phyloP scores from a whole-genome alignment of 2,329 filamentous ascomycete species.

The Monosporascus sp. region DNA sequence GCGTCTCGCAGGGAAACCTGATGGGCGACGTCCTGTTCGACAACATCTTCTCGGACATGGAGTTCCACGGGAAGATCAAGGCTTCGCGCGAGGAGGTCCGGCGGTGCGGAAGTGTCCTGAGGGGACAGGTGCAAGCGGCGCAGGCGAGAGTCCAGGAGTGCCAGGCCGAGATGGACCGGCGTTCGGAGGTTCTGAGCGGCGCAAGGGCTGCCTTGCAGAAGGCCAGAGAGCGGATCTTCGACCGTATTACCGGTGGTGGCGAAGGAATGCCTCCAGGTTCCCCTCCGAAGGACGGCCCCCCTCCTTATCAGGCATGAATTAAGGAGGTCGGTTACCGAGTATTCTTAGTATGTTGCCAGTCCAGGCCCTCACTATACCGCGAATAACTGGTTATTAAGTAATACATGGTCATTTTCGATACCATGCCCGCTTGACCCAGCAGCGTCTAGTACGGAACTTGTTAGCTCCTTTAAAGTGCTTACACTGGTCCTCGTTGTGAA shows the following conservation, averaged over 20 bases:
- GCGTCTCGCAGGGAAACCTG: slow-evolving; percentile 40
- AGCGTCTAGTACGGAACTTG: too few species aligned
- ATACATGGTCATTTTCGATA: too few species aligned
- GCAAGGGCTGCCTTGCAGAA: slow-evolving; percentile 37
- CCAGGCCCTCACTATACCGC: too few species aligned
- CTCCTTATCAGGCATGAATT: slow-evolving; percentile 8
- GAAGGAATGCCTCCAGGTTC: neutral
- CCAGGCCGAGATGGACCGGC: slow-evolving; percentile 25
- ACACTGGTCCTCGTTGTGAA: too few species aligned
- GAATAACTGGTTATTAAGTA: too few species aligned
- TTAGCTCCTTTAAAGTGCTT: too few species aligned
- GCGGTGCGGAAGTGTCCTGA: slow-evolving; percentile 27
- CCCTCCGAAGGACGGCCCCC: slow-evolving; percentile 7
- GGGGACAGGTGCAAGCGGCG: slow-evolving; percentile 21
- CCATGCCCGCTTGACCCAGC: too few species aligned
- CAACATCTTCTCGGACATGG: slow-evolving; percentile 48
- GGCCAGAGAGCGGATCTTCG: slow-evolving; percentile 39
- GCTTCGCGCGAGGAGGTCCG: slow-evolving; percentile 32
- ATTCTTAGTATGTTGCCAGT: too few species aligned
- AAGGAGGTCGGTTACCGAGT: too few species aligned
- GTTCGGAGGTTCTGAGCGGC: slow-evolving; percentile 26
- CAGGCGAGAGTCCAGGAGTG: slow-evolving; percentile 18
- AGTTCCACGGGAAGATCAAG: slow-evolving; percentile 48
- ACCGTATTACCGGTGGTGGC: slow-evolving; percentile 11
- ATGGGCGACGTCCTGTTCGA: slow-evolving; percentile 51